Evolutionary conservation across 306 rosid genomes (phyloP), one percentile per base, ranked within the genome.

Genomic region (Gillenia trifoliata): DNA sequence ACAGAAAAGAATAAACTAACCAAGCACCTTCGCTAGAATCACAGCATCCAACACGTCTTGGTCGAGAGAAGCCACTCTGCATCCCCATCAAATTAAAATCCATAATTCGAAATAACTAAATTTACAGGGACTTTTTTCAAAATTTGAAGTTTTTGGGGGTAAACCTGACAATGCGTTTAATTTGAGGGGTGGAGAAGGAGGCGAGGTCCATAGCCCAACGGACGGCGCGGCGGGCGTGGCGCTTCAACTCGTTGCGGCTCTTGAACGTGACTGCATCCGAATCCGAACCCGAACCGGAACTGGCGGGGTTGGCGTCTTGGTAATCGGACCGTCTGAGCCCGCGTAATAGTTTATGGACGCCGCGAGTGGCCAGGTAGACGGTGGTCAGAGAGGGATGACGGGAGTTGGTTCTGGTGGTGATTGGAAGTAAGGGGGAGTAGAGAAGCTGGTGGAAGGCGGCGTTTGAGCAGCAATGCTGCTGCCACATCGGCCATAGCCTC

Each of bases 201-300:
- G 93, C 88, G 25, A 95, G 87, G 62, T 90, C 92, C 91, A 86
- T 84, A 22, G 87, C 96, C 98, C 96, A 91, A 20, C 72, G 88
- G 68, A 95, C 89, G 17, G 98, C 92, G 62, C 93, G 92, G 29
- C 77, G 91, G 43, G 99, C 98, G 71, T 92, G 88, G 33, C 91
- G 90, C 73, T 95, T 95, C 85, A 89, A 38, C 75, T 92, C 83
- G 83, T 92, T 95, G 65, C 93, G 97, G 83, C 97, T 92, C 87
- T 87, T 92, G 61, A 33, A 74, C 0, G 16, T 54, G 11, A 83
- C 85, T 3, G 68, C 3, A 38, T 85, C 93, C 9, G 83, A 81
- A 29, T 55, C 87, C 36, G 66, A 71, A 26, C 9, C 75, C 34
- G 65, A 61, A 16, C 40, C 45, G 17, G 68, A 64, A 26, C 68